A percentile compares a stretch with the other conserved stretches of the same genome.
Evolutionary conservation across 140 eudicot genomes (phyloP).

Genomic region (Erigeron philadelphicus): DNA sequence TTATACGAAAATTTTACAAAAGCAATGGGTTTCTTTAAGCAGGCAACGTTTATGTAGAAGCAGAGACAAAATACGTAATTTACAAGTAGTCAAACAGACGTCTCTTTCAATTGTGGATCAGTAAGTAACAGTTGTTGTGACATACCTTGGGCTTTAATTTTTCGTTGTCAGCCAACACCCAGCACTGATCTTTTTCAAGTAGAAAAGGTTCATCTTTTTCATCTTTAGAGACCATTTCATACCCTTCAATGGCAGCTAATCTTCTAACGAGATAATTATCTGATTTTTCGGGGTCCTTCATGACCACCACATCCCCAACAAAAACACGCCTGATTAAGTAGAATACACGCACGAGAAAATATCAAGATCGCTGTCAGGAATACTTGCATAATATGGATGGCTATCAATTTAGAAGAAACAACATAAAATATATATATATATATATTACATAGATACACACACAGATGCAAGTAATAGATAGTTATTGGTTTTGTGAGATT

Average conservation of each 20-base stretch:
- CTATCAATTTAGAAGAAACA: background rate
- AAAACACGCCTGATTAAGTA: slow-evolving; percentile 47
- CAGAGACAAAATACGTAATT: no score
- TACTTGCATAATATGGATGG: background rate
- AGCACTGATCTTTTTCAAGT: slow-evolving; percentile 76
- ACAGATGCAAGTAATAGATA: background rate
- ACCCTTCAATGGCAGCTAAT: slow-evolving; percentile 90
- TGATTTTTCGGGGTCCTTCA: slow-evolving; percentile 81
- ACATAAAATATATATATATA: no score
- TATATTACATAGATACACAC: no score
- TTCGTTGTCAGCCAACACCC: slow-evolving; percentile 94
- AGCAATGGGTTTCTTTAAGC: no score
- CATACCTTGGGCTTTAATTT: slow-evolving; percentile 71
- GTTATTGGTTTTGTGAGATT: slow-evolving; percentile 25
- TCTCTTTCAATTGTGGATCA: no score
- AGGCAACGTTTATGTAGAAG: no score
- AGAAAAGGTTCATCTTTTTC: slow-evolving; percentile 92
- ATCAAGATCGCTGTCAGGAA: slow-evolving; percentile 2
- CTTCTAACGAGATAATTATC: slow-evolving; percentile 76
- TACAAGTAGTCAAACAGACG: no score
- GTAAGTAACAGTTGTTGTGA: background rate
- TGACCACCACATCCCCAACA: slow-evolving; percentile 88
- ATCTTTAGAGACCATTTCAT: slow-evolving; percentile 90
- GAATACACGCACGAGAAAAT: background rate
- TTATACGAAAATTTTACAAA: no score